Evolutionary conservation across 2,329 filamentous ascomycete genomes (phyloP).

Genomic region (Ophiocordyceps sinensis): DNA sequence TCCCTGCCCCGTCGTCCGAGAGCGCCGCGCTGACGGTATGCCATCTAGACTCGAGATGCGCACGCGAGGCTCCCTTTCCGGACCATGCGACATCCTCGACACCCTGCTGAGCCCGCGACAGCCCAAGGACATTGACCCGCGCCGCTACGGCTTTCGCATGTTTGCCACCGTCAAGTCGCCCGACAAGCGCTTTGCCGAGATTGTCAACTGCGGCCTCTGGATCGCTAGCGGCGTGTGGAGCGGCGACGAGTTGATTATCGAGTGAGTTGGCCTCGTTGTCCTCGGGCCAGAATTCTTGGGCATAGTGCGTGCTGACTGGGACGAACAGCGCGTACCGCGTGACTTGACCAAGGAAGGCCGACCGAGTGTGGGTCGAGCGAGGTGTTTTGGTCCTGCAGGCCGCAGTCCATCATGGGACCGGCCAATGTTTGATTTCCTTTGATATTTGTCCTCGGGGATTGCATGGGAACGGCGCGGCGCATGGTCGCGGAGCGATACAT

Average conservation of each 20-base stretch:
- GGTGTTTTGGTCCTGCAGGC: too few relatives aligned
- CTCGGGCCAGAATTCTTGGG: neutral
- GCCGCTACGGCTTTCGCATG: conserved; percentile 32
- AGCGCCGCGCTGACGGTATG: neutral
- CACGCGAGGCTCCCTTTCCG: conserved; percentile 31
- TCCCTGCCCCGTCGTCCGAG: neutral
- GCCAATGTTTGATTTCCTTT: too few relatives aligned
- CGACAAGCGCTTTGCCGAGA: conserved; percentile 32
- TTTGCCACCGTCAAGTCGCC: conserved; percentile 35
- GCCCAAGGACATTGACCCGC: conserved; percentile 24
- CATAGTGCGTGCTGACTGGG: conserved; percentile 1
- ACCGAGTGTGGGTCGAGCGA: neutral
- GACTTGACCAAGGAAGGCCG: conserved; percentile 1
- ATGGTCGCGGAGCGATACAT: too few relatives aligned
- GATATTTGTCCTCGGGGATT: too few relatives aligned
- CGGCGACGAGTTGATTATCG: conserved; percentile 29
- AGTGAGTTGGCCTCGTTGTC: conserved; percentile 17
- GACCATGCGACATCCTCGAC: conserved; percentile 28
- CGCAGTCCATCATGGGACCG: too few relatives aligned
- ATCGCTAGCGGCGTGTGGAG: conserved; percentile 33
- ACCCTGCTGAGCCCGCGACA: conserved; percentile 21
- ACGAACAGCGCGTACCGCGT: conserved; percentile 7
- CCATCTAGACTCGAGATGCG: conserved; percentile 24
- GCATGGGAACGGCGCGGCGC: too few relatives aligned
- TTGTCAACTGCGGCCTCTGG: conserved; percentile 35